Evolutionary conservation across 2,329 filamentous ascomycete species (phyloP).

Genomic region (Claviceps sp.): DNA sequence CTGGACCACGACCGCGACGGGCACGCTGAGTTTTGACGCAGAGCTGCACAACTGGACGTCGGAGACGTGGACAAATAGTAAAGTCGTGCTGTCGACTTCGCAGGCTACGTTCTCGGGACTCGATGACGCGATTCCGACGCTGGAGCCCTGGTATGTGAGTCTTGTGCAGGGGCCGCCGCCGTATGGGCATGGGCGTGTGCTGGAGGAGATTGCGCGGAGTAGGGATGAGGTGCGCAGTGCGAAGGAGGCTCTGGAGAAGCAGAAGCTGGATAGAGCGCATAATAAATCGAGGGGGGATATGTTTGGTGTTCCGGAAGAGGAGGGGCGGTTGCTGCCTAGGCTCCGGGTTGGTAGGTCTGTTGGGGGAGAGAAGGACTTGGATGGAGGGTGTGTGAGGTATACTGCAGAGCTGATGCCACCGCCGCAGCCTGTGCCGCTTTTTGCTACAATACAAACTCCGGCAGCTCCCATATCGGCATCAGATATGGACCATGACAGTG

Average conservation of each 20-base stretch:
- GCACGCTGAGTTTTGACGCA: constrained; percentile 46
- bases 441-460: not conserved
- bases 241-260: constrained; percentile 15
- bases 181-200: constrained; percentile 9
- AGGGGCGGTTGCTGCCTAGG: not conserved
- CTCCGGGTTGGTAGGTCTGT: not conserved
- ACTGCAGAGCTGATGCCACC: not conserved
- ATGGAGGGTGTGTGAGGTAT: not conserved
- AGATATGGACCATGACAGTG: too few relatives aligned
- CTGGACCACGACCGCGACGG: constrained; percentile 40
- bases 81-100: constrained; percentile 48
- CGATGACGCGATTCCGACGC: constrained; percentile 38
- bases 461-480: not conserved
- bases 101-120: constrained; percentile 45
- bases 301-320: constrained; percentile 4
- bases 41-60: constrained; percentile 48
- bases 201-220: constrained; percentile 21
- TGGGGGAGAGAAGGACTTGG: not conserved
- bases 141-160: constrained; percentile 44
- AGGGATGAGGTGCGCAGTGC: constrained; percentile 24
- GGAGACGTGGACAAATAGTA: constrained; percentile 49
- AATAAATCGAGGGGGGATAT: constrained; percentile 1
- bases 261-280: constrained; percentile 8
- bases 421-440: not conserved
- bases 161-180: constrained; percentile 19